Percentiles rank a stretch among this genome's conserved stretches.
Evolutionary conservation across 2,329 filamentous ascomycete species (phyloP).

Genomic region (Neofusicoccum sp.): DNA sequence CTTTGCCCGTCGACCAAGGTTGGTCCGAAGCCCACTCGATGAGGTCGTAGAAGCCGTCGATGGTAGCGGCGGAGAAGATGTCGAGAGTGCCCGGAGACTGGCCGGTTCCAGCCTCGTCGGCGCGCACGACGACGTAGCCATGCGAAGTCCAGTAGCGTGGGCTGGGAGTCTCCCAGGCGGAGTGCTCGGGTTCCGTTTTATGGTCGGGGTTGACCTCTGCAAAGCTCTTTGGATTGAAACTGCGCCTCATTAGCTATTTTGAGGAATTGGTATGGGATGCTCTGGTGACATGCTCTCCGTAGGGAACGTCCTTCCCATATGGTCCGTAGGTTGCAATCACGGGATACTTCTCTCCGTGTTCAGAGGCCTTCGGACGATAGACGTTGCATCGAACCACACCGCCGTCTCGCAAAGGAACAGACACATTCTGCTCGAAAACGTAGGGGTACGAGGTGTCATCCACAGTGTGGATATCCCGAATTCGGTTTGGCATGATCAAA

Average conservation of each 20-base stretch:
- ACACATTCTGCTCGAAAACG: constrained; percentile 51
- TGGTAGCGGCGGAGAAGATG: constrained; percentile 50
- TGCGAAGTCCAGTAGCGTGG: constrained; percentile 56
- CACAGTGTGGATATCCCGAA: constrained; percentile 32
- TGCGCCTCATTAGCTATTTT: too few relatives aligned
- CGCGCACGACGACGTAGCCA: constrained; percentile 57
- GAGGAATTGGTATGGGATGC: too few relatives aligned
- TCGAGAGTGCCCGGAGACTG: constrained; percentile 50
- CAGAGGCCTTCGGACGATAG: constrained; percentile 46
- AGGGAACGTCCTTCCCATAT: not conserved
- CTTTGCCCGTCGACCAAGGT: constrained; percentile 49
- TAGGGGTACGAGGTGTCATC: constrained; percentile 41
- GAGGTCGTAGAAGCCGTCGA: constrained; percentile 50
- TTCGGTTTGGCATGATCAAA: constrained; percentile 11
- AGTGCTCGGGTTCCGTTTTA: constrained; percentile 35
- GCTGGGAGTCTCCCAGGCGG: constrained; percentile 60
- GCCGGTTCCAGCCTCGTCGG: constrained; percentile 49
- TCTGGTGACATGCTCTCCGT: not conserved
- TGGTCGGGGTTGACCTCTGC: too few relatives aligned
- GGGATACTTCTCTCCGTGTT: not conserved
- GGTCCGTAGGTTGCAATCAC: not conserved
- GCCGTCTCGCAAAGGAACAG: constrained; percentile 40
- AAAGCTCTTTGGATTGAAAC: too few relatives aligned
- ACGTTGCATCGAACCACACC: constrained; percentile 49
- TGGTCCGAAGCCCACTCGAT: constrained; percentile 52